A percentile compares a stretch with the other conserved stretches of the same genome.
These are phyloP conservation scores for Cystobasidiaceae sp. DNA, from an alignment of 1,284 basidiomycete genomes.

Conservation along the genomic window DNA sequence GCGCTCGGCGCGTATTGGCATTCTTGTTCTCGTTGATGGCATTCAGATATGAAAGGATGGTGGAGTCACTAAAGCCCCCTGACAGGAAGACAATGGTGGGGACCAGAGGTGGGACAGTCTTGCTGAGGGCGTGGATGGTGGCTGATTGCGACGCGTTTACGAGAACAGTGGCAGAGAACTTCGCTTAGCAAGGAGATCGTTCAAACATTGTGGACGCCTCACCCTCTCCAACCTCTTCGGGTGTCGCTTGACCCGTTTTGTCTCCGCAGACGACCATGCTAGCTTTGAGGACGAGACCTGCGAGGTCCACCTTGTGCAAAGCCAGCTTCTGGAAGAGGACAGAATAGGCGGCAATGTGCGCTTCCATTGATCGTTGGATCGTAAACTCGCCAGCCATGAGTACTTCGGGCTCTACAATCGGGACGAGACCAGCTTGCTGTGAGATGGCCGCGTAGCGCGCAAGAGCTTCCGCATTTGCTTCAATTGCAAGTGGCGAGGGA, in stretches of 20 bases:
- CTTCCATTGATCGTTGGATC: conserved; percentile 52
- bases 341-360: conserved; percentile 52
- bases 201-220: background rate
- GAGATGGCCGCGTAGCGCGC: conserved; percentile 53
- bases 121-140: conserved; percentile 52
- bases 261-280: conserved; percentile 55
- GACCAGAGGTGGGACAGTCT: conserved; percentile 52
- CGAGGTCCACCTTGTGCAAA: conserved; percentile 24
- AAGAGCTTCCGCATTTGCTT: conserved; percentile 52
- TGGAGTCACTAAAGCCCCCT: conserved; percentile 42
- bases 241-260: conserved; percentile 49
- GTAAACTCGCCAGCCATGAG: conserved; percentile 54
- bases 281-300: conserved; percentile 51
- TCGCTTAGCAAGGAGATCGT: background rate
- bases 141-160: too few relatives aligned
- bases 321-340: conserved; percentile 50
- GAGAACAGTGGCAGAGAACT: too few relatives aligned
- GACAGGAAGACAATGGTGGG: conserved; percentile 55
- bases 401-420: conserved; percentile 56
- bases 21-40: conserved; percentile 35
- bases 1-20: conserved; percentile 12
- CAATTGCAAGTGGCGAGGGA: conserved; percentile 50
- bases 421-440: conserved; percentile 54
- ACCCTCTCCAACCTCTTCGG: conserved; percentile 51
- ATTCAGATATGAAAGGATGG: conserved; percentile 35